Percentiles rank a stretch among this genome's conserved stretches.
These are phyloP conservation scores for Balakata baccata DNA, from an alignment of 345 rosid species.

Conservation along the genomic window DNA sequence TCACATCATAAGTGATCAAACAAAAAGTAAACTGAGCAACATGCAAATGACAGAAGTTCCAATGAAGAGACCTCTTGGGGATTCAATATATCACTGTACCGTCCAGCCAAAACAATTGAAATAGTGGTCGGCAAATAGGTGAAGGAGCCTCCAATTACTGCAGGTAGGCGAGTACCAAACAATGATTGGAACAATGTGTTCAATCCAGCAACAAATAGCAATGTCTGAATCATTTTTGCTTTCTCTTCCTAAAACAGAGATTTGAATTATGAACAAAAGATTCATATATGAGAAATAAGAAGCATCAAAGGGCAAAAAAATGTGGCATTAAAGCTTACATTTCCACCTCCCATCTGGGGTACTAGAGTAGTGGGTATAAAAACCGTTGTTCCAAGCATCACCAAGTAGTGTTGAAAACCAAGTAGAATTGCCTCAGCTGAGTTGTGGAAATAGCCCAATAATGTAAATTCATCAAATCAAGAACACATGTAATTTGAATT, in stretches of 20 bases:
- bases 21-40: neutral
- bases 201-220: constrained; percentile 86
- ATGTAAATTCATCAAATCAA: constrained; percentile 5
- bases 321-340: constrained; percentile 42
- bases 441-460: constrained; percentile 19
- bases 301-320: neutral
- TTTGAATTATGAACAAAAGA: constrained; percentile 6
- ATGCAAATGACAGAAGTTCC: constrained; percentile 1
- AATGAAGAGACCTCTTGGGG: constrained; percentile 71
- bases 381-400: constrained; percentile 96
- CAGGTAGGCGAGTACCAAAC: constrained; percentile 88
- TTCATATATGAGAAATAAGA: constrained; percentile 19
- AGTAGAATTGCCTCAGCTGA: constrained; percentile 93
- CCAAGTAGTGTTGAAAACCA: constrained; percentile 93
- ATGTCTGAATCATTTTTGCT: constrained; percentile 88
- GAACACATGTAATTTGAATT: constrained; percentile 1
- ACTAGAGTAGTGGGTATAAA: constrained; percentile 74
- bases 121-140: constrained; percentile 79
- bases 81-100: constrained; percentile 68
- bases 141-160: constrained; percentile 81
- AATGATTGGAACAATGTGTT: constrained; percentile 73
- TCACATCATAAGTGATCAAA: neutral
- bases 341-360: constrained; percentile 98
- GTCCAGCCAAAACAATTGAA: constrained; percentile 78
- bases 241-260: constrained; percentile 63